Percentiles rank a stretch among this genome's conserved stretches.
Conservation (phyloP, 129 eudicot species). For the sunflower (Helianthus annuus) region DNA sequence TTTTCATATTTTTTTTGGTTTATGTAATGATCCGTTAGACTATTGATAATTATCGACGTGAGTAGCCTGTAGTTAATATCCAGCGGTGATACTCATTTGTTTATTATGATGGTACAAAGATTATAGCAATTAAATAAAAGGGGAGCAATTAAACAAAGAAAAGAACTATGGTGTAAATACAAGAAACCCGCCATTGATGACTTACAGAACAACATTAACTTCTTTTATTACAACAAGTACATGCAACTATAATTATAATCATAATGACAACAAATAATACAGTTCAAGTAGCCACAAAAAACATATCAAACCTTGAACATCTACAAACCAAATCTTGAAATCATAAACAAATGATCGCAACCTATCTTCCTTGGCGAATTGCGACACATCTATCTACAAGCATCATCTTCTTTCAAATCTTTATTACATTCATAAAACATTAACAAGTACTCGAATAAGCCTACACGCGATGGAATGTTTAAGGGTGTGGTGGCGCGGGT, state of each 20-base stretch:
- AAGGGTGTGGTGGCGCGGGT: slow-evolving; percentile 41
- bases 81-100: too few relatives aligned
- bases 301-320: slow-evolving; percentile 38
- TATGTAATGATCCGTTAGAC: too few relatives aligned
- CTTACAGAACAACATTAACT: neutral
- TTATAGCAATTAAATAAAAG: neutral
- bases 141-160: too few relatives aligned
- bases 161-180: neutral
- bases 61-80: too few relatives aligned
- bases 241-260: slow-evolving; percentile 1
- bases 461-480: slow-evolving; percentile 28
- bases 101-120: neutral
- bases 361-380: neutral
- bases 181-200: neutral
- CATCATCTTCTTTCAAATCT: slow-evolving; percentile 16
- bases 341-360: slow-evolving; percentile 11
- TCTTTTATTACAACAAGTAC: slow-evolving; percentile 20
- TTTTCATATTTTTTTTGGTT: too few relatives aligned
- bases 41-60: too few relatives aligned
- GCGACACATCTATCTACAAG: slow-evolving; percentile 14
- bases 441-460: slow-evolving; percentile 15
- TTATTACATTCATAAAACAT: slow-evolving; percentile 32
- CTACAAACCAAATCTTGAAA: slow-evolving; percentile 28
- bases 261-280: slow-evolving; percentile 8
- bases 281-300: slow-evolving; percentile 23